Conservation (phyloP, 31 red algal genomes). For the Odonthalia washingtoniensis region DNA sequence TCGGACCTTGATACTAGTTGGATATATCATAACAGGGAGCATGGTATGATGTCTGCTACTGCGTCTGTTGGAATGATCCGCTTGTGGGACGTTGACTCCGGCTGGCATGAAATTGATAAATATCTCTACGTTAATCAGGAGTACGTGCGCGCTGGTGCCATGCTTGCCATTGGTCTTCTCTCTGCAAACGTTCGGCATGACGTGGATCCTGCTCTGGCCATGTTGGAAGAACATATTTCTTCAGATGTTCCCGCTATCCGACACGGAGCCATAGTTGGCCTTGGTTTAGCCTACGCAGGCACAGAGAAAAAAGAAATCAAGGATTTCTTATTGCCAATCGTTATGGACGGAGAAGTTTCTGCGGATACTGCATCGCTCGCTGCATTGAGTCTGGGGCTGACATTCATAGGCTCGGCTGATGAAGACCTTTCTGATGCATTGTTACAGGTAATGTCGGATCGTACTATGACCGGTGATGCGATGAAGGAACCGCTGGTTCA, state of each 20-base stretch:
- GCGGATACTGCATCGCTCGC: slow-evolving; percentile 78
- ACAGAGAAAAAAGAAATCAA: slow-evolving; percentile 72
- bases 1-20: slow-evolving; percentile 72
- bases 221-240: too few relatives aligned
- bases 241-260: too few relatives aligned
- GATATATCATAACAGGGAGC: slow-evolving; percentile 97
- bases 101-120: slow-evolving; percentile 92
- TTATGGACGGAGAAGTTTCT: slow-evolving; percentile 68
- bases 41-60: slow-evolving; percentile 97
- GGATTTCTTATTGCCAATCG: slow-evolving; percentile 77
- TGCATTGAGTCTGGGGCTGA: slow-evolving; percentile 87
- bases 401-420: slow-evolving; percentile 83
- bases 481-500: slow-evolving; percentile 61
- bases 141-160: slow-evolving; percentile 88
- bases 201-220: too few relatives aligned
- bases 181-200: slow-evolving; percentile 85
- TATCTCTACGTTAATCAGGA: slow-evolving; percentile 92
- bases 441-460: slow-evolving; percentile 87
- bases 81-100: too few relatives aligned
- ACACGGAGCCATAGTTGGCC: slow-evolving; percentile 83
- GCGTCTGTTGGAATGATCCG: slow-evolving; percentile 98
- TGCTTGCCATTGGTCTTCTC: slow-evolving; percentile 88
- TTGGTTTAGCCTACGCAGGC: slow-evolving; percentile 97
- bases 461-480: slow-evolving; percentile 53
- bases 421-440: slow-evolving; percentile 86